These are phyloP conservation scores for Tritrichomonas musculus DNA, from an alignment of 208 protist species.

Conservation along the genomic window DNA sequence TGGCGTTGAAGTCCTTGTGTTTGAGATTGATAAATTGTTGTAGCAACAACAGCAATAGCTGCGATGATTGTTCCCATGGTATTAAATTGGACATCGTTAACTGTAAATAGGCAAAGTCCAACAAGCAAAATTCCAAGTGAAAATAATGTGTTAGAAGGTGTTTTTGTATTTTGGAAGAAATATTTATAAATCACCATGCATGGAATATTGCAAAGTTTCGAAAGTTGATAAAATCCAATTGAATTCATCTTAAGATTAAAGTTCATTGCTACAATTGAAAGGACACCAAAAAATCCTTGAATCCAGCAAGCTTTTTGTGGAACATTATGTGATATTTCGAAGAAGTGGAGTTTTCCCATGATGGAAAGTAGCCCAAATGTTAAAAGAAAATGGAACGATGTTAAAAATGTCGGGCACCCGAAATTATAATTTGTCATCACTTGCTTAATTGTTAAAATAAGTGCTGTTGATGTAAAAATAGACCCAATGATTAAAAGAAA, in stretches of 20 bases:
- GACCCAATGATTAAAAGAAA: background rate
- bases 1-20: background rate
- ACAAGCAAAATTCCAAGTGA: background rate
- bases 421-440: background rate
- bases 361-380: background rate
- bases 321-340: background rate
- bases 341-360: background rate
- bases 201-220: background rate
- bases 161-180: background rate
- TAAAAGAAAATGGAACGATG: background rate
- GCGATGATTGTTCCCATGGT: background rate
- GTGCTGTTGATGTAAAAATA: background rate
- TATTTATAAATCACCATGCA: background rate
- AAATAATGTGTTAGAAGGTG: background rate
- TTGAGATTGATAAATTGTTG: background rate
- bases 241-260: background rate
- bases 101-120: background rate
- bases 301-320: background rate
- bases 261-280: background rate
- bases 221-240: slow-evolving; percentile 4
- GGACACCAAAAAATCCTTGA: background rate
- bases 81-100: background rate
- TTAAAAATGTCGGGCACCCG: background rate
- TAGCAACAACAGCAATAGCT: background rate
- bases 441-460: background rate